Evolutionary conservation across 2,329 filamentous ascomycete genomes (phyloP).

Genomic region (Penicillium thymicola): DNA sequence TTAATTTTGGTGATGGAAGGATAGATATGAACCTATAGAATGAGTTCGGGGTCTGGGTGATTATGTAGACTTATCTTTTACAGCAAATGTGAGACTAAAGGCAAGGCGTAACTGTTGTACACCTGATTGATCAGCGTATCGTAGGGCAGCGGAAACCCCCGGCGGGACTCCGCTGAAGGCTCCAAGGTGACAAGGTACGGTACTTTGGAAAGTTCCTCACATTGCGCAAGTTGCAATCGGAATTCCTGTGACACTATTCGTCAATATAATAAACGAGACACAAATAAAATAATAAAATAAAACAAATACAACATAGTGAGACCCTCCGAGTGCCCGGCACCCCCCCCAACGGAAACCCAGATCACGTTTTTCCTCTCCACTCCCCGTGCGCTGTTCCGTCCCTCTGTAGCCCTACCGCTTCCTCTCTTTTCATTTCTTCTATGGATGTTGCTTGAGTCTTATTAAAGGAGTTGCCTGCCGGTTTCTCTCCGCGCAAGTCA

Average conservation of each 20-base stretch:
- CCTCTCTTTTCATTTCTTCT: conserved; percentile 4
- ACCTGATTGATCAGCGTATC: neutral
- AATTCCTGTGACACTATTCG: neutral
- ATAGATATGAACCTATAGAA: neutral
- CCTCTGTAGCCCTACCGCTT: neutral
- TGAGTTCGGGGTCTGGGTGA: neutral
- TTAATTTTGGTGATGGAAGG: conserved; percentile 14
- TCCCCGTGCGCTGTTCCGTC: conserved; percentile 9
- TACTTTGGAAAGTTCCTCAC: neutral
- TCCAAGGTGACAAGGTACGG: neutral
- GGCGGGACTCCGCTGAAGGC: conserved; percentile 21
- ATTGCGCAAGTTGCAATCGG: neutral
- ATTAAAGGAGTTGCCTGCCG: neutral
- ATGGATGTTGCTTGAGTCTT: conserved; percentile 8
- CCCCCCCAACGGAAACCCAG: neutral
- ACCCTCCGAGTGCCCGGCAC: neutral
- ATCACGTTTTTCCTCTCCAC: conserved; percentile 14
- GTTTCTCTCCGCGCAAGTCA: conserved; percentile 9
- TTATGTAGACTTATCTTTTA: neutral
- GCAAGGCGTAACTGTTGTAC: neutral
- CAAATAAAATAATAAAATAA: neutral
- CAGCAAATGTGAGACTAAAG: neutral
- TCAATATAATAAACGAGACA: neutral
- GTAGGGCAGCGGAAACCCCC: conserved; percentile 17
- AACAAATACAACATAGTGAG: neutral